A percentile compares a stretch with the other conserved stretches of the same genome.
Conservation (phyloP, 2,329 filamentous ascomycete genomes). For the Aureobasidium namibiae region DNA sequence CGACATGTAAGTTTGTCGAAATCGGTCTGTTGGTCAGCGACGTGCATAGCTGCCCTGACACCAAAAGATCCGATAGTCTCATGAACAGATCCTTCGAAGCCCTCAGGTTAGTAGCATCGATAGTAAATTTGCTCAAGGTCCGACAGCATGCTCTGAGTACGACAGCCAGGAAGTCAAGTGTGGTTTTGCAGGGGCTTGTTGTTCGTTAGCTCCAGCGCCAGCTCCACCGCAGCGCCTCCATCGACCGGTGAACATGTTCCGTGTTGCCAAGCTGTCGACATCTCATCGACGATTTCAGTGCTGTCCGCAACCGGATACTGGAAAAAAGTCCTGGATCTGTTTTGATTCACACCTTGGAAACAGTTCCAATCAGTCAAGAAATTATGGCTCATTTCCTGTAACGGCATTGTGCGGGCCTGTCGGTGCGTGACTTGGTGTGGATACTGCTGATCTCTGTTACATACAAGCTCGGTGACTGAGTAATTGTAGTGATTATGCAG, state of each 20-base stretch:
- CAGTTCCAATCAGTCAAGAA: neutral
- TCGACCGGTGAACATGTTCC: neutral
- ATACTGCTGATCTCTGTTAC: constrained; percentile 1
- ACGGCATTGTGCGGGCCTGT: neutral
- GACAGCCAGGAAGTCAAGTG: neutral
- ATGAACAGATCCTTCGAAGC: neutral
- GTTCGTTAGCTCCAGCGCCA: neutral
- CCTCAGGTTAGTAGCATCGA: neutral
- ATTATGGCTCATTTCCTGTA: neutral
- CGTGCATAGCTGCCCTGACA: neutral
- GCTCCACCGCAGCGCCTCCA: neutral
- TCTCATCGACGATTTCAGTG: neutral
- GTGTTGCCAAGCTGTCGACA: neutral
- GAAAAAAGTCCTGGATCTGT: neutral
- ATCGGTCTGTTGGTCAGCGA: neutral
- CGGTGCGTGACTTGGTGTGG: neutral
- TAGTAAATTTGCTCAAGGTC: neutral
- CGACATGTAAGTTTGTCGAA: neutral
- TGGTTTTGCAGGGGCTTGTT: neutral
- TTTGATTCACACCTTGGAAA: neutral
- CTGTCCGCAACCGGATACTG: neutral
- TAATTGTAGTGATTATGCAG: neutral
- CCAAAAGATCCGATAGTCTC: neutral
- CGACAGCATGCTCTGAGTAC: neutral
- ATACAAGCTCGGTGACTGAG: neutral